A percentile compares a stretch with the other conserved stretches of the same genome.
These are phyloP conservation scores for Aspergillus novofumigatus DNA, from an alignment of 2,329 filamentous ascomycete species.

Conservation along the genomic window DNA sequence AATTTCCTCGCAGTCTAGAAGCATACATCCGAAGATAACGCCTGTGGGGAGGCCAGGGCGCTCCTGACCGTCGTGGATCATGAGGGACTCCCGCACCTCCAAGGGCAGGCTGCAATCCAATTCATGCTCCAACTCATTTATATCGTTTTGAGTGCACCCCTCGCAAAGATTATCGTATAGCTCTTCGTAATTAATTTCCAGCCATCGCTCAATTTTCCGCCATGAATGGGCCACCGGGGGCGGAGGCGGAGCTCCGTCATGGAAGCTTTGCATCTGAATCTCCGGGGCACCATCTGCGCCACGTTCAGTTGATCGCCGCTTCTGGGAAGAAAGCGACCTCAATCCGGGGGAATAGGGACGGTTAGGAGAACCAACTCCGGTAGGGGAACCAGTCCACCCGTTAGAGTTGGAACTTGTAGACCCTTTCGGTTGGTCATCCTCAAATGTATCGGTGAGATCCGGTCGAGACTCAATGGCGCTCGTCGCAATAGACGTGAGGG, in stretches of 20 bases:
- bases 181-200: constrained; percentile 92
- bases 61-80: constrained; percentile 94
- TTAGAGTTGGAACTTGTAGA: constrained; percentile 55
- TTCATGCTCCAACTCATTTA: constrained; percentile 95
- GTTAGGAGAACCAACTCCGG: constrained; percentile 53
- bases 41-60: constrained; percentile 86
- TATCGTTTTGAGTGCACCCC: constrained; percentile 85
- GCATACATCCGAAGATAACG: constrained; percentile 88
- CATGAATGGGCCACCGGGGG: constrained; percentile 87
- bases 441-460: constrained; percentile 75
- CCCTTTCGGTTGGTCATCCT: constrained; percentile 61
- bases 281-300: constrained; percentile 72
- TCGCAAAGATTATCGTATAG: constrained; percentile 90
- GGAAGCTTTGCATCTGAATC: constrained; percentile 95
- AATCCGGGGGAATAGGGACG: constrained; percentile 87
- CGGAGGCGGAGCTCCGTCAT: constrained; percentile 82
- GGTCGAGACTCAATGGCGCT: constrained; percentile 79
- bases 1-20: constrained; percentile 97
- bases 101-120: constrained; percentile 90
- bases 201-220: constrained; percentile 90
- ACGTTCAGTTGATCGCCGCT: constrained; percentile 55
- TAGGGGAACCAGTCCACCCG: constrained; percentile 58
- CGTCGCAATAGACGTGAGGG: constrained; percentile 82
- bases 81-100: constrained; percentile 87
- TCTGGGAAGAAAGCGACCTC: constrained; percentile 68